Evolutionary conservation across 345 rosid genomes (phyloP), one percentile per base, ranked within the genome.

Genomic region (Gynandropsis gynandra): DNA sequence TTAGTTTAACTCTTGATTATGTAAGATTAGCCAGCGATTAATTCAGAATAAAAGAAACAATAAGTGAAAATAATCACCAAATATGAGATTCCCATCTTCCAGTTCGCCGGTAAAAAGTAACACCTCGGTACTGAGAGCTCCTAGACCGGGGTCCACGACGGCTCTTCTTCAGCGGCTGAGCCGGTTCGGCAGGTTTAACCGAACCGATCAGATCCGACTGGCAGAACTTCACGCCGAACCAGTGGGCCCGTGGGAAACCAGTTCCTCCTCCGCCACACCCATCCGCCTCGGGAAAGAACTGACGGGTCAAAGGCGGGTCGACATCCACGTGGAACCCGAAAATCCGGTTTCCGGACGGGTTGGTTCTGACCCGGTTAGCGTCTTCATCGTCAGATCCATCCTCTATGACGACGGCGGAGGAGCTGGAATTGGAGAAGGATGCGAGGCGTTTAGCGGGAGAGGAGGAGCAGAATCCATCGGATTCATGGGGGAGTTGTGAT

Each of bases 81-180:
- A 93, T 93, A 73, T 93, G 99, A 54, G 99, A 93, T 54, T 93
- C 99, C 99, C 99, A 93, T 56, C 99, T 74, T 40, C 99, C 99
- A 10, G 97, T 93, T 52, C 99, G 74, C 67, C 99, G 77, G 70
- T 93, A 93, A 65, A 82, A 93, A 50, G 99, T 93, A 40, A 93
- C 99, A 1, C 99, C 99, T 40, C 99, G 72, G 61, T 88, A 93
- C 63, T 93, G 99, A 8, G 99, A 93, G 63, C 99, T 93, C 43
- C 94, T 75, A 0, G 99, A 93, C 67, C 99, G 48, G 24, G 99
- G 99, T 8, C 97, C 99, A 40, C 99, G 79, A 43, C 99, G 65
- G 73, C 97, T 88, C 56, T 88, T 93, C 68, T 93, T 93, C 67
- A 78, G 63, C 63, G 96, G 95, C 62, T 79, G 95, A 0, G 87